Conservation (phyloP, 192 early-diverging fungal genomes). For the Linnemannia exigua region DNA sequence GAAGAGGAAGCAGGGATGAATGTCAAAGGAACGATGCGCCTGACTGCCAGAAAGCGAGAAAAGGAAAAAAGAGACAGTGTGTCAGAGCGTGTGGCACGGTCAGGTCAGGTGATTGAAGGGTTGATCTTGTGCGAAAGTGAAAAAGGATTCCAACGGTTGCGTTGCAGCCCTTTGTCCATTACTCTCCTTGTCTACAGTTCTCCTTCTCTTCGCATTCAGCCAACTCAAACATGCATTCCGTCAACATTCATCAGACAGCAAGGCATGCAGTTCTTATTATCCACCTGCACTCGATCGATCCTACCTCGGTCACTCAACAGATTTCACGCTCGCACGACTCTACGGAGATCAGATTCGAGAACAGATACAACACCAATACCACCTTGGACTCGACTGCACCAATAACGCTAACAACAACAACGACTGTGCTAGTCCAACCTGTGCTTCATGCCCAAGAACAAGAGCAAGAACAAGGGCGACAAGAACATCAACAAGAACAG, state of each 20-base stretch:
- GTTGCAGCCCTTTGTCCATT: background rate
- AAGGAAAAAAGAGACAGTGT: too few species aligned
- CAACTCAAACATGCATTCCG: background rate
- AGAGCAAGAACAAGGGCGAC: too few species aligned
- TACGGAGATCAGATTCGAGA: background rate
- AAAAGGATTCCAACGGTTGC: background rate
- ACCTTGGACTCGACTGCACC: background rate
- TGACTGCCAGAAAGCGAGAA: background rate
- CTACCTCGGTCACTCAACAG: constrained; percentile 10
- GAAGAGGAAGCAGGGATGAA: too few species aligned
- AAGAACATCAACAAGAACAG: background rate
- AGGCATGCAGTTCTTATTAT: constrained; percentile 41
- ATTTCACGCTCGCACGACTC: background rate
- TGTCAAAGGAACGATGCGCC: background rate
- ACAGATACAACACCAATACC: too few species aligned
- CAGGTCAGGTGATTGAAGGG: constrained; percentile 4
- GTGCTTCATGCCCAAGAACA: background rate
- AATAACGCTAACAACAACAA: too few species aligned
- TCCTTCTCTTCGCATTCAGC: background rate
- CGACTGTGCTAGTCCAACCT: background rate
- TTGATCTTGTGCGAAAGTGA: background rate
- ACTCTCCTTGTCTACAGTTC: background rate
- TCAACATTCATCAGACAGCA: constrained; percentile 40
- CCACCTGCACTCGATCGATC: constrained; percentile 14
- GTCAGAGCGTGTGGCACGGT: background rate